Conservation (phyloP, 148 eudicot genomes). For the Chenopodium formosanum region DNA sequence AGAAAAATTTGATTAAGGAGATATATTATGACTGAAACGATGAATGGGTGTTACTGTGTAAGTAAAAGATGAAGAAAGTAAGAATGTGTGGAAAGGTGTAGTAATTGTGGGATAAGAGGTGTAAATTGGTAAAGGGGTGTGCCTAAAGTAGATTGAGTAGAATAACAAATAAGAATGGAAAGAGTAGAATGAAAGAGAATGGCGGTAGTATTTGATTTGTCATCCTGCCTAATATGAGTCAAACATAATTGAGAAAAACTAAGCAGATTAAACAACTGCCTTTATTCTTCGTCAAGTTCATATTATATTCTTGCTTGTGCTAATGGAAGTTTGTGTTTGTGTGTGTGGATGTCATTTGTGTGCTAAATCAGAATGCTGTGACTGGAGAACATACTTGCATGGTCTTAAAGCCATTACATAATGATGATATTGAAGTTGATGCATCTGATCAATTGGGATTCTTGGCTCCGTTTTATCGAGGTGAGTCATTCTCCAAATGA, state of each 20-base stretch:
- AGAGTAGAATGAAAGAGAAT: no score
- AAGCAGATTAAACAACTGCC: not conserved
- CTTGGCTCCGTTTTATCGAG: conserved; percentile 64
- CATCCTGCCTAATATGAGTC: not conserved
- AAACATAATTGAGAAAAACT: not conserved
- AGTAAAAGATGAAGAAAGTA: no score
- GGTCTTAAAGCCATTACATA: conserved; percentile 67
- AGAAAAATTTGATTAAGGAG: no score
- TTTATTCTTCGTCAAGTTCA: not conserved
- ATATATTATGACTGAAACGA: no score
- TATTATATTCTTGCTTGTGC: not conserved
- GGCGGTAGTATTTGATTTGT: no score
- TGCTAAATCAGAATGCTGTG: conserved; percentile 54
- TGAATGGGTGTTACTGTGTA: no score
- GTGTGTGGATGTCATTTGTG: conserved; percentile 1
- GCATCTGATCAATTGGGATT: conserved; percentile 64
- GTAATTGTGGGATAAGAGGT: no score
- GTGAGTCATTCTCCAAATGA: conserved; percentile 30
- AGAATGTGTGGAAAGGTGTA: no score
- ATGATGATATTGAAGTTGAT: conserved; percentile 65
- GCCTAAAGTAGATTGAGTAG: no score
- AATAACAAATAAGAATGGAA: no score
- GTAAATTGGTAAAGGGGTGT: no score
- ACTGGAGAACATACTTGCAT: conserved; percentile 96
- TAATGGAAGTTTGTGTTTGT: conserved; percentile 4